phyloP scores from a whole-genome alignment of 345 rosid genomes.

The Mallotus nudiflorus region DNA sequence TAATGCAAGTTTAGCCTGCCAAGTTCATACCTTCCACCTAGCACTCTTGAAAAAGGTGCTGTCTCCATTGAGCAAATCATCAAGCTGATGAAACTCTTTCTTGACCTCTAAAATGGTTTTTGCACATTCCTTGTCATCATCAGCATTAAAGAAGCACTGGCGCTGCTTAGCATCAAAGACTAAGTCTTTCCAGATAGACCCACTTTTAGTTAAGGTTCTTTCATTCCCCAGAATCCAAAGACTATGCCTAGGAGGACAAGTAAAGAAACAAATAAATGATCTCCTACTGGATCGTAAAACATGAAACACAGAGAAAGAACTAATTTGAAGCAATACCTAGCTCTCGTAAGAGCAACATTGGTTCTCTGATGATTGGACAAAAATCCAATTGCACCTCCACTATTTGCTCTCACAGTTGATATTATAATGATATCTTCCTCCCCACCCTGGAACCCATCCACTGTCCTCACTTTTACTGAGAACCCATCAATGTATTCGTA shows the following conservation, averaged over 20 bases:
- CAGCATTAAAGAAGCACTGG: slow-evolving; percentile 43
- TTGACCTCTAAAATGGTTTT: slow-evolving; percentile 35
- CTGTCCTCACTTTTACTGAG: slow-evolving; percentile 21
- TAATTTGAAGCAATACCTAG: slow-evolving; percentile 13
- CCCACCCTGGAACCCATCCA: slow-evolving; percentile 30
- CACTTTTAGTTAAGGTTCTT: slow-evolving; percentile 34
- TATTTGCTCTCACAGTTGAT: slow-evolving; percentile 28
- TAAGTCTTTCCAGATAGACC: slow-evolving; percentile 40
- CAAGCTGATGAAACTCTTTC: slow-evolving; percentile 43
- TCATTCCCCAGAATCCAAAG: slow-evolving; percentile 58
- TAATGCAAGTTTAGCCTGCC: background rate
- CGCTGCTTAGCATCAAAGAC: slow-evolving; percentile 44
- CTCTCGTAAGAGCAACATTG: slow-evolving; percentile 29
- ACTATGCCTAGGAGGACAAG: slow-evolving; percentile 35
- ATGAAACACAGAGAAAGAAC: background rate
- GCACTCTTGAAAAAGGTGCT: slow-evolving; percentile 38
- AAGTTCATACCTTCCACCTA: slow-evolving; percentile 46
- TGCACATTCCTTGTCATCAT: slow-evolving; percentile 40
- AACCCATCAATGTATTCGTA: slow-evolving; percentile 11
- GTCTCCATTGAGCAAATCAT: slow-evolving; percentile 37
- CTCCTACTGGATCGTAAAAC: background rate
- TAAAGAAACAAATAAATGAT: background rate
- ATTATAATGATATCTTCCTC: slow-evolving; percentile 29
- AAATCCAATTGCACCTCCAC: slow-evolving; percentile 18
- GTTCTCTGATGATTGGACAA: slow-evolving; percentile 16